Conservation (phyloP, 441 rosid genomes). For the Mallotus repandus region DNA sequence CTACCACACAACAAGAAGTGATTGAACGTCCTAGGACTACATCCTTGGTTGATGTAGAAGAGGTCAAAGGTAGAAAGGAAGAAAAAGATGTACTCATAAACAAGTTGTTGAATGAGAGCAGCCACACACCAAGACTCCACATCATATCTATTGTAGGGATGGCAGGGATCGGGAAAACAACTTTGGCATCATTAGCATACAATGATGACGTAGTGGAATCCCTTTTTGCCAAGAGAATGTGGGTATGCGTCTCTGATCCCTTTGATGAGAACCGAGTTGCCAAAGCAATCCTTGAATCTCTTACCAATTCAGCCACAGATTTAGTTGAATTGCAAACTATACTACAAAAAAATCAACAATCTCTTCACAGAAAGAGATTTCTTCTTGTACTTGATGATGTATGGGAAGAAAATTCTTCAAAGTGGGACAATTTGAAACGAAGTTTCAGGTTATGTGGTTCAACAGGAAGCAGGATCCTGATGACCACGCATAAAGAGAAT, state of each 20-base stretch:
- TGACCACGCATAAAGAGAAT: neutral
- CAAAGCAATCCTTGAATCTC: conserved; percentile 2
- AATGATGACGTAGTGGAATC: no score
- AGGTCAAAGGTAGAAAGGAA: neutral
- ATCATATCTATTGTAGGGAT: conserved; percentile 14
- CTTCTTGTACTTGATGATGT: conserved; percentile 20
- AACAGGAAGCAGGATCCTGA: conserved; percentile 8
- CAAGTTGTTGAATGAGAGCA: no score
- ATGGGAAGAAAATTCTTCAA: conserved; percentile 11
- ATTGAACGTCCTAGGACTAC: neutral
- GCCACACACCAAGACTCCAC: neutral
- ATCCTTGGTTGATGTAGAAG: neutral
- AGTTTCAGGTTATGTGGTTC: conserved; percentile 1
- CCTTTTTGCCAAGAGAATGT: neutral
- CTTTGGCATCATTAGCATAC: conserved; percentile 10
- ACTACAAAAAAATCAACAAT: rapidly evolving
- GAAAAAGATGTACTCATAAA: no score
- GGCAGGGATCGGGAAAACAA: neutral
- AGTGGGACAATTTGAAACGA: neutral
- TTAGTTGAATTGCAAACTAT: neutral
- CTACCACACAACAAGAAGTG: neutral
- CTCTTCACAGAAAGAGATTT: neutral
- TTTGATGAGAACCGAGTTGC: neutral
- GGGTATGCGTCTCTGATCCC: conserved; percentile 9
- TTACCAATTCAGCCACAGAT: rapidly evolving